Base-by-base conservation (phyloP, 805 yeast genomes). In the Saccharomyces paradoxus region DNA sequence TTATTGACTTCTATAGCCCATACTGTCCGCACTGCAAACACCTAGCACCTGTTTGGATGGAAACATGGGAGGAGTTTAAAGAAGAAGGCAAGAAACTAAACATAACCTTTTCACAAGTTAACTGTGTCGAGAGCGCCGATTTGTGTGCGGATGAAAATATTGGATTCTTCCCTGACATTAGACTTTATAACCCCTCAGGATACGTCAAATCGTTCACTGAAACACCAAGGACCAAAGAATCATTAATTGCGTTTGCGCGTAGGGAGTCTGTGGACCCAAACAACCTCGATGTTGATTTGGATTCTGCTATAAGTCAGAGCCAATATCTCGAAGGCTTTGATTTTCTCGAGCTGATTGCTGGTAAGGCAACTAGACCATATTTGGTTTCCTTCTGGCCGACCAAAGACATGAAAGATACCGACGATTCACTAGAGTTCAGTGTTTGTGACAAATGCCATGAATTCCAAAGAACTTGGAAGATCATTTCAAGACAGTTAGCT, bases 1-100 rank as follows among this genome's bases (percentile, higher is more conserved):
- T 92, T 64, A 84, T 92, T 32, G 97, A 92, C 71, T 91, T 89
- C 71, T 94, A 72, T 67, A 89, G 96, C 31, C 99, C 99, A 0
- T 84, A 84, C 63, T 94, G 99, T 68, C 68, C 74, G 7, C 98
- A 92, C 70, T 94, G 99, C 72, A 78, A 74, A 57, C 75, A 72
- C 7, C 72, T 94, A 52, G 94, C 88, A 1, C 98, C 99, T 1
- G 77, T 73, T 7, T 94, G 98, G 97, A 79, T 82, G 55, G 74
- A 78, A 54, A 79, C 92, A 0, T 87, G 81, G 71, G 62, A 73
- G 26, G 67, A 69, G 3, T 78, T 81, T 61, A 68, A 76, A 41
- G 66, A 70, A 9, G 83, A 80, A 41, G 77, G 78, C 48, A 65
- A 72, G 17, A 60, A 69, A 8, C 60, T 79, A 51, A 59, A 63